Percentiles rank a stretch among this genome's conserved stretches.
These are phyloP conservation scores for Herpomyces periplanetae DNA, from an alignment of 2,329 filamentous ascomycete species.

Conservation along the genomic window DNA sequence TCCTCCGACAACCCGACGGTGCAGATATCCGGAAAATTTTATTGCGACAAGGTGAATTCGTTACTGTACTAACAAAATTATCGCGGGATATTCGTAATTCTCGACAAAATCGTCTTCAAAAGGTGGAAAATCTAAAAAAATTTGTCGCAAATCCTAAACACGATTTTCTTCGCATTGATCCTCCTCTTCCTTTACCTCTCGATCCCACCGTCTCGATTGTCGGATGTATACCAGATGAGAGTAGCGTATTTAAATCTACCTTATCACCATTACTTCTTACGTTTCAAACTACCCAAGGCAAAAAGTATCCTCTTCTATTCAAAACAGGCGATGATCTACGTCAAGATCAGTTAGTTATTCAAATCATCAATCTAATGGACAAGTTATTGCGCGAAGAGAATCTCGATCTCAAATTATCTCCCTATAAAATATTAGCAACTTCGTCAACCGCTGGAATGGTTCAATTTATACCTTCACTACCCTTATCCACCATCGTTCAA, in stretches of 20 bases:
- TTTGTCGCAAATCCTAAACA: conserved; percentile 62
- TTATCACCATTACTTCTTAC: conserved; percentile 61
- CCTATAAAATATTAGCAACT: conserved; percentile 82
- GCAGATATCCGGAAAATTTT: conserved; percentile 32
- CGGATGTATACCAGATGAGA: conserved; percentile 44
- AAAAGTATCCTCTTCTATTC: conserved; percentile 68
- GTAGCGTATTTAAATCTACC: conserved; percentile 77
- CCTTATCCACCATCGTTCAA: conserved; percentile 37
- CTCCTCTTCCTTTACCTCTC: conserved; percentile 48
- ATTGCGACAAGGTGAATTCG: conserved; percentile 51
- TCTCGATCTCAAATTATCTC: conserved; percentile 64
- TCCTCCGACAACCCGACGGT: conserved; percentile 29
- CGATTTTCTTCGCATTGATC: conserved; percentile 42
- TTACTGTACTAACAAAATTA: conserved; percentile 52
- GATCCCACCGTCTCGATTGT: conserved; percentile 45
- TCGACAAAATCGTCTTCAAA: conserved; percentile 32
- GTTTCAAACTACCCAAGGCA: conserved; percentile 39
- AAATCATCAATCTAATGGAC: conserved; percentile 93
- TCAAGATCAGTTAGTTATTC: conserved; percentile 85
- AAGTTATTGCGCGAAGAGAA: conserved; percentile 82
- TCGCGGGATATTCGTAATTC: conserved; percentile 55
- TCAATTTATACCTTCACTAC: conserved; percentile 63
- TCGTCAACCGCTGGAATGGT: conserved; percentile 58
- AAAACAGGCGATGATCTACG: conserved; percentile 85
- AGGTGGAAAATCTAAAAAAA: conserved; percentile 47